phyloP scores from a whole-genome alignment of 1,284 basidiomycete genomes.

The Trametes pubescens region DNA sequence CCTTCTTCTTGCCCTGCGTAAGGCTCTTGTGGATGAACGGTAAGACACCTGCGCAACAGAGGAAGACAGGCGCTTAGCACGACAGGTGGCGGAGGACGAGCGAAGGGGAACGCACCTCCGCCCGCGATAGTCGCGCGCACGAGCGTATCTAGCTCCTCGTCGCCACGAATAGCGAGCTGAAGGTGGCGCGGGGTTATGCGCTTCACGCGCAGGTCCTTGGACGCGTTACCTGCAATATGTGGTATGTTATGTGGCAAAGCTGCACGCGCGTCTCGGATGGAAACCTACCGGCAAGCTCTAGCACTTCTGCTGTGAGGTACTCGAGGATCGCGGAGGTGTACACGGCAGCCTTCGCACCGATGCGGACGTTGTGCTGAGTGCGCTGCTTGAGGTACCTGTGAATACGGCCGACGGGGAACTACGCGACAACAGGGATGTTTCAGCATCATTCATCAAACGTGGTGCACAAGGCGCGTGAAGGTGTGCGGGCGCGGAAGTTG shows the following conservation, averaged over 20 bases:
- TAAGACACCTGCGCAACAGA: slow-evolving; percentile 77
- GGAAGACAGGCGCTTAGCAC: background rate
- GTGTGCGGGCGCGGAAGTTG: background rate
- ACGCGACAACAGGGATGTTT: background rate
- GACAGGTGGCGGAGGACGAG: slow-evolving; percentile 43
- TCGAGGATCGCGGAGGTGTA: slow-evolving; percentile 93
- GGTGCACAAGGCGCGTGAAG: background rate
- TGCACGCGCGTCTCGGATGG: background rate
- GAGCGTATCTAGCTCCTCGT: slow-evolving; percentile 89
- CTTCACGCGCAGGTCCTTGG: slow-evolving; percentile 95
- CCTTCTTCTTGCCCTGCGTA: slow-evolving; percentile 48
- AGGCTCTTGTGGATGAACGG: slow-evolving; percentile 96
- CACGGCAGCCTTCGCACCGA: slow-evolving; percentile 92
- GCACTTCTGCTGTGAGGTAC: slow-evolving; percentile 90
- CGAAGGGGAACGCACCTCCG: slow-evolving; percentile 60
- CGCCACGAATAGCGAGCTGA: slow-evolving; percentile 94
- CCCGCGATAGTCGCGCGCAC: slow-evolving; percentile 66
- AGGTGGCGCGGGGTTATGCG: slow-evolving; percentile 96
- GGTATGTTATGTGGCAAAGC: background rate
- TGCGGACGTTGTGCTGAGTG: slow-evolving; percentile 93
- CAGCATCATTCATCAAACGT: background rate
- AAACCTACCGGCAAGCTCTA: slow-evolving; percentile 85
- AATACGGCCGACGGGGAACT: slow-evolving; percentile 95
- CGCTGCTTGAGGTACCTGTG: slow-evolving; percentile 94
- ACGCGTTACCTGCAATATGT: slow-evolving; percentile 82